Percentiles rank a stretch among this genome's conserved stretches.
Evolutionary conservation across 2,329 filamentous ascomycete species (phyloP).

Genomic region (Pyricularia grisea): DNA sequence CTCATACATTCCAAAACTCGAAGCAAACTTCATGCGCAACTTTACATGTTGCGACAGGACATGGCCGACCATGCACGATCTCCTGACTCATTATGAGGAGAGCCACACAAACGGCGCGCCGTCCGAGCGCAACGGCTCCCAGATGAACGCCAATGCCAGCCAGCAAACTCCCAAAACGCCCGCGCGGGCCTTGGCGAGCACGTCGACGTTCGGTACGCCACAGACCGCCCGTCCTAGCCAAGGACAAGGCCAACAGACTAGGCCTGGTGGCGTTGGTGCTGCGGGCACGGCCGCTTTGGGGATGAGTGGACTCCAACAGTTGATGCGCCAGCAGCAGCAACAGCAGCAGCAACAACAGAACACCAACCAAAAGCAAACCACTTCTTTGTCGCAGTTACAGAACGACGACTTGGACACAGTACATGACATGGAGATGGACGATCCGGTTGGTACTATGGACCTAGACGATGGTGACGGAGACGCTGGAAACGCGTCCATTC

Average conservation of each 20-base stretch:
- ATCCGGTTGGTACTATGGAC: constrained; percentile 59
- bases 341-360: constrained; percentile 8
- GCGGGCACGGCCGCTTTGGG: constrained; percentile 13
- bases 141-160: constrained; percentile 4
- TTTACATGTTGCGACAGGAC: constrained; percentile 91
- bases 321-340: constrained; percentile 29
- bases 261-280: constrained; percentile 12
- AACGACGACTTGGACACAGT: constrained; percentile 70
- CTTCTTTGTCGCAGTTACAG: constrained; percentile 29
- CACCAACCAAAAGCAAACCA: constrained; percentile 13
- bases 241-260: constrained; percentile 12
- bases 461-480: constrained; percentile 48
- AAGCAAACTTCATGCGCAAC: constrained; percentile 96
- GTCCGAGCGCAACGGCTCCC: constrained; percentile 21
- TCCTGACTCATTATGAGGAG: constrained; percentile 95
- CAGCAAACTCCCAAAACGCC: constrained; percentile 5
- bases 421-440: constrained; percentile 96
- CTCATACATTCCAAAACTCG: constrained; percentile 90
- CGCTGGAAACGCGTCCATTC: constrained; percentile 37
- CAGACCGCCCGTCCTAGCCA: neutral
- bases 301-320: constrained; percentile 26
- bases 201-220: neutral
- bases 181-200: neutral
- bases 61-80: constrained; percentile 83
- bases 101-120: constrained; percentile 58